Evolutionary conservation across 805 yeast species (phyloP).

Genomic region (Saturnispora dispora): DNA sequence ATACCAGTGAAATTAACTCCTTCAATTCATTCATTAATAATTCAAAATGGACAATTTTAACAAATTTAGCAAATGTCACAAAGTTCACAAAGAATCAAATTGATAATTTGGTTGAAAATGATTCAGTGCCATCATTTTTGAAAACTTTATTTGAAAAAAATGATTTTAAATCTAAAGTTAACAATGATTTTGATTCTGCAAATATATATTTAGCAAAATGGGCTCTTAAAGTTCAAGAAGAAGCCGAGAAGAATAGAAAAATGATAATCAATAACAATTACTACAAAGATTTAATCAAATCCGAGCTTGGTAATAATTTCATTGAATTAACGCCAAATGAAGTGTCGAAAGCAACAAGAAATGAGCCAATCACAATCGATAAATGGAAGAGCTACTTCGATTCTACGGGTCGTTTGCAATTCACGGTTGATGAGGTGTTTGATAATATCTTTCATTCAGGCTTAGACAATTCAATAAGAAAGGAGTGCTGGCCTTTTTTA

Average conservation of each 20-base stretch:
- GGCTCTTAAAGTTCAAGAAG: constrained; percentile 91
- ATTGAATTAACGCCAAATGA: constrained; percentile 49
- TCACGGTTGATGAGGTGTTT: constrained; percentile 73
- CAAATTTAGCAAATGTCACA: constrained; percentile 73
- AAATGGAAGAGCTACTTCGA: constrained; percentile 90
- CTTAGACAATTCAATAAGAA: constrained; percentile 46
- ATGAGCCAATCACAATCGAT: constrained; percentile 52
- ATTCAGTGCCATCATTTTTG: constrained; percentile 43
- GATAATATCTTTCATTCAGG: constrained; percentile 90
- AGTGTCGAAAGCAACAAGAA: constrained; percentile 50
- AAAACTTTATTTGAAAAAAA: constrained; percentile 60
- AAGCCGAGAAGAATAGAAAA: constrained; percentile 58
- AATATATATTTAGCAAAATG: constrained; percentile 88
- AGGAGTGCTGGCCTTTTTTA: constrained; percentile 79
- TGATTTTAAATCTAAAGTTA: constrained; percentile 60
- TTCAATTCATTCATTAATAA: constrained; percentile 46
- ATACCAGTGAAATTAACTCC: constrained; percentile 24
- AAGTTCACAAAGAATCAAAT: constrained; percentile 56
- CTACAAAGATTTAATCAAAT: constrained; percentile 43
- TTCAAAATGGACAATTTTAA: constrained; percentile 82
- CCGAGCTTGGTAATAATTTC: constrained; percentile 50
- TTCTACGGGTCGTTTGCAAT: constrained; percentile 56
- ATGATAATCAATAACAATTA: constrained; percentile 50
- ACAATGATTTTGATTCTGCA: constrained; percentile 90
- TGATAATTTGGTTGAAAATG: constrained; percentile 36